Evolutionary conservation across 768 basidiomycete genomes (phyloP), one percentile per base, ranked within the genome.

Genomic region (Mycena olivaceomarginata): DNA sequence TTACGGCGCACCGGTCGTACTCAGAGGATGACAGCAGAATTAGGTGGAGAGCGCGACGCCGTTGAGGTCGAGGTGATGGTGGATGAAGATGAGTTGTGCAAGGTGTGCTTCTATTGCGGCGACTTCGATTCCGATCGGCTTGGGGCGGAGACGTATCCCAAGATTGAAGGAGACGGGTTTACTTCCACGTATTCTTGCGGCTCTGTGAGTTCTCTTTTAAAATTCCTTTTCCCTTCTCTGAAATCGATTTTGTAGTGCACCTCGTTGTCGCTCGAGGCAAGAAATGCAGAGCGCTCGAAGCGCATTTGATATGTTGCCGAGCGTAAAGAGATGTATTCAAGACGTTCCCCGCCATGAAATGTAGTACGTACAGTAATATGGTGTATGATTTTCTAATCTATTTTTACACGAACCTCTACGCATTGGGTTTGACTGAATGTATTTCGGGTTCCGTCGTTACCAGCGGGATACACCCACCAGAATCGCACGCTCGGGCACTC

Each of bases 41-140:
- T 53, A 40, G 70, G 70, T 13, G 70, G 70, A 40, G 70, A 72
- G 45, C 70, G 70, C 6, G 48, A 72, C 43, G 63, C 70, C 4
- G 62, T 41, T 10, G 62, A 72, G n/a, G 70, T 72, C 41, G 70
- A 72, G 70, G 48, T 72, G 39, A 25, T 65, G 60, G 1, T 72
- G 51, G 63, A 53, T 25, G 71, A 72, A 57, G 63, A 66, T 16
- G 63, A 72, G 43, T 15, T 72, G 70, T 66, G 63, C 71, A 53
- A 64, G 46, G 70, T 64, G 51, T 65, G 70, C 51, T 65, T 25
- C 70, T 64, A 53, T 31, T 72, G 51, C 62, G 71, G 51, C n/a
- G 63, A 57, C 16, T 65, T 72, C 4, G 63, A 72, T 40, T 56
- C 16, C 40, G 20, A 57, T 37, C 71, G 63, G 7, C 63, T 45